These are phyloP conservation scores for Citeromyces siamensis DNA, from an alignment of 1,139 yeast species.

Conservation along the genomic window DNA sequence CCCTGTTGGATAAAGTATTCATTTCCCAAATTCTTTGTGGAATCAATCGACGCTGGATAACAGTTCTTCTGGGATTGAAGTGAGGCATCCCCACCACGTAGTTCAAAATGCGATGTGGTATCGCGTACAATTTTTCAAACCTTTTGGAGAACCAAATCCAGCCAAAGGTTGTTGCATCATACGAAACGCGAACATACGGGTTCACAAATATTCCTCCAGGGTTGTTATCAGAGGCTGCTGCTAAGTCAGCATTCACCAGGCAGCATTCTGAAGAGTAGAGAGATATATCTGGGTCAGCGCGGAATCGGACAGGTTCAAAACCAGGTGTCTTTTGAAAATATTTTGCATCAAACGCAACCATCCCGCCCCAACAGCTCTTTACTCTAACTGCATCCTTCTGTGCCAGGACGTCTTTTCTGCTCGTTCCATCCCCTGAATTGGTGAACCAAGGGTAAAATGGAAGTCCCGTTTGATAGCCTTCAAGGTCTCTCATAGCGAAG, in stretches of 20 bases:
- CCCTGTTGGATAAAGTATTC: background rate
- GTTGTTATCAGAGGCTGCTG: background rate
- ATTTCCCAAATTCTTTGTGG: background rate
- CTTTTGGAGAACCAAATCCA: conserved; percentile 1
- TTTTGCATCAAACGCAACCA: conserved; percentile 1
- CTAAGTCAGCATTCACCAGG: conserved; percentile 1
- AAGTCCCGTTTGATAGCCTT: background rate
- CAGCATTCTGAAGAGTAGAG: conserved; percentile 1
- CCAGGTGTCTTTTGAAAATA: background rate
- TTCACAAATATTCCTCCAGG: background rate
- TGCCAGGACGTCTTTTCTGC: background rate
- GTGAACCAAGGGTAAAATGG: conserved; percentile 3
- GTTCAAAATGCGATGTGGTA: conserved; percentile 2
- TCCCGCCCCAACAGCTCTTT: conserved; percentile 1
- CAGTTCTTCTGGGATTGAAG: background rate
- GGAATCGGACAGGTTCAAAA: background rate
- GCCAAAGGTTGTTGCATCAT: background rate
- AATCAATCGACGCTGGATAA: background rate
- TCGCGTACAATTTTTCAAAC: background rate
- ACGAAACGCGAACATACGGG: background rate
- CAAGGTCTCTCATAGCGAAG: background rate
- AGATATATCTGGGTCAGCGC: background rate
- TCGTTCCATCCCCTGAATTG: background rate
- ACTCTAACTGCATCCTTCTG: background rate
- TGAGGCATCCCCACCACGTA: background rate